phyloP scores from a whole-genome alignment of 306 rosid genomes.

The Dryas octopetala region DNA sequence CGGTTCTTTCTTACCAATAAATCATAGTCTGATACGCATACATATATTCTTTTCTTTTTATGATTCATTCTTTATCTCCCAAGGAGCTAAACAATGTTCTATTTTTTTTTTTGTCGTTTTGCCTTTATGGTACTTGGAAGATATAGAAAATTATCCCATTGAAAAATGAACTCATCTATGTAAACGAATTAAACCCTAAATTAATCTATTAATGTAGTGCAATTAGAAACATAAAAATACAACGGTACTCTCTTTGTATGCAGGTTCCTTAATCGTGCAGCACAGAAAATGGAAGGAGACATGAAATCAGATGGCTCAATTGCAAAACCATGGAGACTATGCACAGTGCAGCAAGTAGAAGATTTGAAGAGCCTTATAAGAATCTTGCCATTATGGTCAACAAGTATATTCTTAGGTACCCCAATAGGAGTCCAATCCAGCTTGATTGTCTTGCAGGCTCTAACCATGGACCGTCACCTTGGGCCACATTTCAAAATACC shows the following conservation, averaged over 20 bases:
- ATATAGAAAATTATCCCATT: no score
- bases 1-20: no score
- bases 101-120: no score
- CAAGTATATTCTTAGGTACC: conserved; percentile 44
- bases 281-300: conserved; percentile 49
- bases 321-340: conserved; percentile 57
- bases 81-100: no score
- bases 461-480: conserved; percentile 55
- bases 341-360: conserved; percentile 61
- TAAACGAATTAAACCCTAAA: no score
- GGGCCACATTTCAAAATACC: conserved; percentile 57
- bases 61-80: no score
- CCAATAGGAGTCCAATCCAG: conserved; percentile 52
- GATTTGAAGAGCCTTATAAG: conserved; percentile 47
- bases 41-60: no score
- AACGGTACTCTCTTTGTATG: background rate
- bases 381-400: conserved; percentile 52
- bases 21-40: no score
- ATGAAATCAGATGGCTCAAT: conserved; percentile 34
- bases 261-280: conserved; percentile 59
- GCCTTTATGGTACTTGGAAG: no score
- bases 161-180: no score
- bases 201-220: background rate
- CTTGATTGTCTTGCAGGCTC: conserved; percentile 59
- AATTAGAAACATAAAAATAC: no score